Evolutionary conservation across 2,329 filamentous ascomycete species (phyloP).

Genomic region (Rhynchosporium agropyri): DNA sequence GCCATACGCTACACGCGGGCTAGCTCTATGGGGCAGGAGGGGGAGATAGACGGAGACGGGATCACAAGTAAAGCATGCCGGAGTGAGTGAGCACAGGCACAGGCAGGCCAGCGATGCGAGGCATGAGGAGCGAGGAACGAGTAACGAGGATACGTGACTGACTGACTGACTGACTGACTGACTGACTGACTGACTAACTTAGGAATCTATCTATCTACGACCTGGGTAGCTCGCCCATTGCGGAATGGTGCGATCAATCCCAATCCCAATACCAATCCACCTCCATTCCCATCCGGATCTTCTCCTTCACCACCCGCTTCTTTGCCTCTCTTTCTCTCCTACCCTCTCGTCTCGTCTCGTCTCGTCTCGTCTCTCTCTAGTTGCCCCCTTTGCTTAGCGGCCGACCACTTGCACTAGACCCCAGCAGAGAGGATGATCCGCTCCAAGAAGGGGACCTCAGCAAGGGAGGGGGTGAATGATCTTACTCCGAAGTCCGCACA

Average conservation of each 20-base stretch:
- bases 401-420: neutral
- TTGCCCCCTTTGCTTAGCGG: neutral
- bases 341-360: neutral
- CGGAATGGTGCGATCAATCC: too few relatives aligned
- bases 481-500: neutral
- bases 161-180: neutral
- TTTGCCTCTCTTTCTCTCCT: neutral
- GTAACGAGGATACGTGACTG: too few relatives aligned
- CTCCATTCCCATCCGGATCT: neutral
- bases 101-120: neutral
- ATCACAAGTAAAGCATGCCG: too few relatives aligned
- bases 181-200: neutral
- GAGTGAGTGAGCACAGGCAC: neutral
- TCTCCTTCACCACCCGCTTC: neutral
- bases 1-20: conserved; percentile 11
- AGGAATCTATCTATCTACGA: neutral
- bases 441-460: neutral
- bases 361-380: neutral
- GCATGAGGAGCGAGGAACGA: neutral
- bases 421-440: conserved; percentile 8
- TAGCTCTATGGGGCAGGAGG: conserved; percentile 18
- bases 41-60: neutral
- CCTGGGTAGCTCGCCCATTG: neutral
- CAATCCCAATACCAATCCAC: neutral
- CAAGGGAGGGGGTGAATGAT: neutral